A percentile compares a stretch with the other conserved stretches of the same genome.
phyloP scores from a whole-genome alignment of 1,284 basidiomycete genomes.

The Marasmius tenuissimus region DNA sequence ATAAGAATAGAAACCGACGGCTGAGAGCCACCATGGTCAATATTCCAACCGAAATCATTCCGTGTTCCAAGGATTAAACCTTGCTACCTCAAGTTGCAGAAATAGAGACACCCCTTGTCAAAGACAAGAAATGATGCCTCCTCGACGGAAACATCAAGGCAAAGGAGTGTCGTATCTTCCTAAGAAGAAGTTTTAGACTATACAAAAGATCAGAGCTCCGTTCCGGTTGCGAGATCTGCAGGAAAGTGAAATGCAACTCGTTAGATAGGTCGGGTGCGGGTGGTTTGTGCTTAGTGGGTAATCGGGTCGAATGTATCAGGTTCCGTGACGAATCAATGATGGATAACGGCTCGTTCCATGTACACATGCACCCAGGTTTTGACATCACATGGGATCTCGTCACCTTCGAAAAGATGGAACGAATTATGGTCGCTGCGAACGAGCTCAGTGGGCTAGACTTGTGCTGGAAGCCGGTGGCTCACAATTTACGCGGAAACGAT shows the following conservation, averaged over 20 bases:
- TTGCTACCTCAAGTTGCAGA: background rate
- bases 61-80: background rate
- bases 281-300: constrained; percentile 35
- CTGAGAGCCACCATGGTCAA: background rate
- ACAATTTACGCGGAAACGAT: background rate
- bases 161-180: background rate
- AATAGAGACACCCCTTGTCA: background rate
- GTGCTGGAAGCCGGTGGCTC: constrained; percentile 24
- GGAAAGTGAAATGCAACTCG: constrained; percentile 35
- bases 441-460: constrained; percentile 37
- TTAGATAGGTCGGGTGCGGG: constrained; percentile 19
- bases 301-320: constrained; percentile 2
- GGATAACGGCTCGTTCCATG: background rate
- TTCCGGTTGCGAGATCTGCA: constrained; percentile 23
- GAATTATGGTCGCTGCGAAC: constrained; percentile 32
- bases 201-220: background rate
- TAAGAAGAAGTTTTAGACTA: background rate
- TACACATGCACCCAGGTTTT: constrained; percentile 5
- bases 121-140: background rate
- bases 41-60: background rate
- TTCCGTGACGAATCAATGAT: background rate
- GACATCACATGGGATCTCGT: constrained; percentile 27
- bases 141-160: background rate
- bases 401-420: constrained; percentile 28
- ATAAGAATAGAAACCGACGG: constrained; percentile 10